phyloP scores from a whole-genome alignment of 2,329 filamentous ascomycete species.

The Talaromyces albobiverticillius region DNA sequence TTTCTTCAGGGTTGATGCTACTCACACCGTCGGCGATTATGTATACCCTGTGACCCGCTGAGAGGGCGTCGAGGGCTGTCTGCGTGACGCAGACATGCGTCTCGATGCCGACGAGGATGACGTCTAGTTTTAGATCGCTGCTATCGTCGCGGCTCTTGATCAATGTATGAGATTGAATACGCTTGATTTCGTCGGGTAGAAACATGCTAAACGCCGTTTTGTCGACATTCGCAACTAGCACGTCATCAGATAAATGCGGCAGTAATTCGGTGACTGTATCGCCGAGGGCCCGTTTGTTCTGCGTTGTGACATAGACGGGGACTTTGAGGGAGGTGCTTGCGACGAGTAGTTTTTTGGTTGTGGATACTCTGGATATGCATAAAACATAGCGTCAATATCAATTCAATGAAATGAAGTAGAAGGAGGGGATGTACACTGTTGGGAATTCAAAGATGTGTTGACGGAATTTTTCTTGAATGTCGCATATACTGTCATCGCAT shows the following conservation, averaged over 20 bases:
- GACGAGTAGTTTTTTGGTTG: conserved; percentile 65
- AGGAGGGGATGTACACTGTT: conserved; percentile 60
- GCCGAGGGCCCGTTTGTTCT: conserved; percentile 75
- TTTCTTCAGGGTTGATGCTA: conserved; percentile 79
- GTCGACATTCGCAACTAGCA: conserved; percentile 61
- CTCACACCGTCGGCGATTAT: conserved; percentile 86
- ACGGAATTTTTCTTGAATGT: conserved; percentile 92
- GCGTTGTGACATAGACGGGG: conserved; percentile 82
- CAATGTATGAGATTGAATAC: conserved; percentile 27
- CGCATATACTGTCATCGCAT: conserved; percentile 67
- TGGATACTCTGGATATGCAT: conserved; percentile 54
- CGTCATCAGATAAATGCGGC: conserved; percentile 32
- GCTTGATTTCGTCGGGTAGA: conserved; percentile 61
- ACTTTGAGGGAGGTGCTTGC: conserved; percentile 55
- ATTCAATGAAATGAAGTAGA: too few relatives aligned
- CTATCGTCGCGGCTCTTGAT: conserved; percentile 13
- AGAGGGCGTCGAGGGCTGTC: conserved; percentile 78
- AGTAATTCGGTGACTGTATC: conserved; percentile 73
- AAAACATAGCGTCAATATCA: not conserved
- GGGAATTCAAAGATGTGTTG: conserved; percentile 79
- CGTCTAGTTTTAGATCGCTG: conserved; percentile 43
- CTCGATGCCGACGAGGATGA: conserved; percentile 87
- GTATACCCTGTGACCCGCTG: conserved; percentile 75
- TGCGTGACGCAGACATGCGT: conserved; percentile 93
- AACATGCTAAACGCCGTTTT: conserved; percentile 92